Percentiles rank a stretch among this genome's conserved stretches.
Evolutionary conservation across 2,329 filamentous ascomycete genomes (phyloP).

Genomic region (Hymenotorrendiella dingleyae): DNA sequence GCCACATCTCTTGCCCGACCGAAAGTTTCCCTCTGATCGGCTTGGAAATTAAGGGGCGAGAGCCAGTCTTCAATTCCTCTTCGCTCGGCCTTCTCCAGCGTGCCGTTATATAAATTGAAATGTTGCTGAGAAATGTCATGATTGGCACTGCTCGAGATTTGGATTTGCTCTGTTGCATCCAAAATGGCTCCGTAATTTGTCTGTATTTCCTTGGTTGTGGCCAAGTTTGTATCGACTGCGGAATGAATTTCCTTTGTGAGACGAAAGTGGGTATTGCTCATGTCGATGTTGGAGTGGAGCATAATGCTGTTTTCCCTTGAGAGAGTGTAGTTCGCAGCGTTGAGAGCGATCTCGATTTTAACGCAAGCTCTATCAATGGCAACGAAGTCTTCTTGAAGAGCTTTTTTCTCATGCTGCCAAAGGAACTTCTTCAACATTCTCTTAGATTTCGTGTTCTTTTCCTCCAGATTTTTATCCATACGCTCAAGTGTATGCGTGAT

Average conservation of each 20-base stretch:
- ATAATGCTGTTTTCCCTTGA: too few relatives aligned
- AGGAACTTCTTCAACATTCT: not conserved
- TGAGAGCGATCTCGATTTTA: conserved; percentile 3
- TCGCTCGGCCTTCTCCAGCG: conserved; percentile 6
- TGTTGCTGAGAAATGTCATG: too few relatives aligned
- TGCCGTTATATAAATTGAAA: not conserved
- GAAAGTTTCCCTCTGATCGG: conserved; percentile 7
- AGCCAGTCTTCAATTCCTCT: conserved; percentile 17
- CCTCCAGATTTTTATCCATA: conserved; percentile 4
- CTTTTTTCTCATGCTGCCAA: too few relatives aligned
- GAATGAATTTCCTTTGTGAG: not conserved
- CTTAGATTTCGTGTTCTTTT: not conserved
- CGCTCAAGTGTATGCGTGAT: conserved; percentile 1
- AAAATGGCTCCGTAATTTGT: not conserved
- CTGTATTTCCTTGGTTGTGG: not conserved
- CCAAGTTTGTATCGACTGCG: not conserved
- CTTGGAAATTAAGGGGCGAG: conserved; percentile 14
- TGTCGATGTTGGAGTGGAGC: too few relatives aligned
- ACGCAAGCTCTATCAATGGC: conserved; percentile 8
- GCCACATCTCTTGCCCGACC: too few relatives aligned
- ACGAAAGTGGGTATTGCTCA: too few relatives aligned
- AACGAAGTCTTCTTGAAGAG: conserved; percentile 7
- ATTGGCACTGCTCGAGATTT: too few relatives aligned
- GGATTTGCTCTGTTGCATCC: not conserved
- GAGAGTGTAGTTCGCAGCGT: too few relatives aligned